phyloP scores from a whole-genome alignment of 2,329 filamentous ascomycete genomes.

The Colletotrichum euphorbiae region DNA sequence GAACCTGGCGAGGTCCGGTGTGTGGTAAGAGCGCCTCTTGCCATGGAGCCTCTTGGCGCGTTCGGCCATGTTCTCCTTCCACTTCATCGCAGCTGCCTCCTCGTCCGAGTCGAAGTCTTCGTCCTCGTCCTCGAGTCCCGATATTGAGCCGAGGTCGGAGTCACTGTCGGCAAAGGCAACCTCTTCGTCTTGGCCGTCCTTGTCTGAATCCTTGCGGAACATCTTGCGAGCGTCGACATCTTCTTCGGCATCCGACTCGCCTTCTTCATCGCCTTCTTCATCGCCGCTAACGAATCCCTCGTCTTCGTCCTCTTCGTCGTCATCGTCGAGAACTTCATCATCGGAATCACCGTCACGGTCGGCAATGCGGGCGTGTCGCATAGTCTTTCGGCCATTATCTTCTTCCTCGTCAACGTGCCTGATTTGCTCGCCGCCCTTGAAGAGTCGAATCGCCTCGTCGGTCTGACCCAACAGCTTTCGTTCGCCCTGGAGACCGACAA shows the following conservation, averaged over 20 bases:
- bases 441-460: slow-evolving; percentile 85
- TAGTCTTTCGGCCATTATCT: slow-evolving; percentile 71
- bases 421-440: slow-evolving; percentile 80
- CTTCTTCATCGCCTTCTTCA: slow-evolving; percentile 56
- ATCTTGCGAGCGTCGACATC: slow-evolving; percentile 71
- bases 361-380: slow-evolving; percentile 68
- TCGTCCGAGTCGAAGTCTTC: slow-evolving; percentile 71
- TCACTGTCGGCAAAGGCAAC: slow-evolving; percentile 95
- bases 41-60: slow-evolving; percentile 79
- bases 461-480: slow-evolving; percentile 84
- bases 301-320: slow-evolving; percentile 45
- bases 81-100: slow-evolving; percentile 79
- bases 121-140: slow-evolving; percentile 63
- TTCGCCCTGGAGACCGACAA: slow-evolving; percentile 88
- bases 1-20: slow-evolving; percentile 84
- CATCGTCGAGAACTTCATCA: slow-evolving; percentile 50
- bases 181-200: slow-evolving; percentile 72
- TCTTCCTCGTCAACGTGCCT: slow-evolving; percentile 63
- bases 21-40: slow-evolving; percentile 78
- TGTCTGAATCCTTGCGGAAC: slow-evolving; percentile 65
- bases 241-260: slow-evolving; percentile 62
- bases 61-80: slow-evolving; percentile 89
- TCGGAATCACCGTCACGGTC: slow-evolving; percentile 66
- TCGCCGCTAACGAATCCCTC: slow-evolving; percentile 68
- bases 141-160: slow-evolving; percentile 93